A percentile compares a stretch with the other conserved stretches of the same genome.
Evolutionary conservation across 371 early-diverging fungal species (phyloP).

Genomic region (Mortierella polycephala): DNA sequence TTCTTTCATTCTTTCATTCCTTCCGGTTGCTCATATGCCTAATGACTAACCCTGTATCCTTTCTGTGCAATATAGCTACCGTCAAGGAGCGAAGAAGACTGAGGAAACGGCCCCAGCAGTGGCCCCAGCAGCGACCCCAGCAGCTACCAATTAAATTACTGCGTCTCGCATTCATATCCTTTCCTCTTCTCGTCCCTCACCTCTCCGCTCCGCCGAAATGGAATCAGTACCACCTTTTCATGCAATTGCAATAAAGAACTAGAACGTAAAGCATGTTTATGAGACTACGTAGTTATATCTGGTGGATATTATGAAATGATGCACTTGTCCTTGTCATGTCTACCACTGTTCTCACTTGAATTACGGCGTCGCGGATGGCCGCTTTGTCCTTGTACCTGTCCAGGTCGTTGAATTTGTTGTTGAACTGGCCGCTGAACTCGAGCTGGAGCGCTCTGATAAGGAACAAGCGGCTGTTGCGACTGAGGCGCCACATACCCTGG

Average conservation of each 20-base stretch:
- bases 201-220: background rate
- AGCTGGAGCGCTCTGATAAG: background rate
- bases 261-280: background rate
- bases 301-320: conserved; percentile 18
- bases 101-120: conserved; percentile 8
- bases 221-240: too few species aligned
- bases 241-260: too few species aligned
- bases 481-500: conserved; percentile 3
- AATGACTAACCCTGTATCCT: background rate
- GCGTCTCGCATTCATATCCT: background rate
- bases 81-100: conserved; percentile 22
- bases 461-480: background rate
- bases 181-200: conserved; percentile 2
- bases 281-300: background rate
- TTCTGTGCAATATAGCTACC: conserved; percentile 23
- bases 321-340: conserved; percentile 36
- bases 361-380: conserved; percentile 23
- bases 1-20: background rate
- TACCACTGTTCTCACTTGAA: conserved; percentile 34
- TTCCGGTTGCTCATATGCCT: background rate
- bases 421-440: conserved; percentile 1
- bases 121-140: conserved; percentile 2
- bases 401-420: conserved; percentile 6
- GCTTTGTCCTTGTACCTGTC: conserved; percentile 8
- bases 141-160: conserved; percentile 10